These are phyloP conservation scores for Mycogone perniciosa DNA, from an alignment of 2,329 filamentous ascomycete genomes.

Conservation along the genomic window DNA sequence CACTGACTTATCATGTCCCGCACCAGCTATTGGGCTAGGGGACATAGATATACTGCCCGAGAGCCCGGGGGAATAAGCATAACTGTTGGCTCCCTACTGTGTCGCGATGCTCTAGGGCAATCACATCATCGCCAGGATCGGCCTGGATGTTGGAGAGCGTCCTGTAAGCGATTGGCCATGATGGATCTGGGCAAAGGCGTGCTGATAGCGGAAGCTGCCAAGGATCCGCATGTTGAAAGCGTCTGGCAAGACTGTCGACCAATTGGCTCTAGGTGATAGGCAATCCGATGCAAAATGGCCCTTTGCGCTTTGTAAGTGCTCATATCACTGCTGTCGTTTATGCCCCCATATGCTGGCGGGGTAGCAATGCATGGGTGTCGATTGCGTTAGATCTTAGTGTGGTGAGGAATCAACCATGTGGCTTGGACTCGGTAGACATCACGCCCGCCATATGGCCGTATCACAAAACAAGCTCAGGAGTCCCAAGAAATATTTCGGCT, in stretches of 20 bases:
- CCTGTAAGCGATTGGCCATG: neutral
- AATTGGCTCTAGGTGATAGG: no score
- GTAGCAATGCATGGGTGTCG: constrained; percentile 2
- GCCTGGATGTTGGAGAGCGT: neutral
- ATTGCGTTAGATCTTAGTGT: constrained; percentile 11
- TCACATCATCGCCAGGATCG: constrained; percentile 8
- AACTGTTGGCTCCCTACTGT: neutral
- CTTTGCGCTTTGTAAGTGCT: neutral
- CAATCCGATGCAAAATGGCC: no score
- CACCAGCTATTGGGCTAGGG: neutral
- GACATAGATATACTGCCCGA: neutral
- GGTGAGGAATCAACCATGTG: constrained; percentile 6
- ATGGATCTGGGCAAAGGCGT: neutral
- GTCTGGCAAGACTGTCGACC: neutral
- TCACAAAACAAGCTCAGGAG: no score
- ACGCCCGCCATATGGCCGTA: no score
- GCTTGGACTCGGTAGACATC: neutral
- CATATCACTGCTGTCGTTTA: neutral
- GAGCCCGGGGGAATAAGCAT: neutral
- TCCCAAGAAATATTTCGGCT: neutral
- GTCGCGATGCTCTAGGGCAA: constrained; percentile 9
- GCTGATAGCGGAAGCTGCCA: neutral
- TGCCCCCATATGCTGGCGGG: neutral
- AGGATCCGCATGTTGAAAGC: neutral
- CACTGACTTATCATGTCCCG: neutral